Evolutionary conservation across 2,329 filamentous ascomycete genomes (phyloP).

Genomic region (Xylaria sp.): DNA sequence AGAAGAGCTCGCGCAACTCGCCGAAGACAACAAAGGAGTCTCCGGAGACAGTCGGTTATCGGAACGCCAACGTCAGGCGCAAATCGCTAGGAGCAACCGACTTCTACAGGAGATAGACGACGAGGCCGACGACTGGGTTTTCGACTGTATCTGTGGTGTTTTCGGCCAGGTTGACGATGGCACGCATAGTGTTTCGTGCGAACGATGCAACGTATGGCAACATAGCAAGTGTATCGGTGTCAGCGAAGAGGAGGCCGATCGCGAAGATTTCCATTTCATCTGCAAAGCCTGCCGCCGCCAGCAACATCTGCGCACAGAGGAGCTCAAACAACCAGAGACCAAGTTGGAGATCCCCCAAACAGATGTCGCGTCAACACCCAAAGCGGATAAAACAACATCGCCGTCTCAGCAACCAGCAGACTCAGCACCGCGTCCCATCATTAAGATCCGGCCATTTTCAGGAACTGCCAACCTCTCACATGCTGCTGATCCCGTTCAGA

Average conservation of each 20-base stretch:
- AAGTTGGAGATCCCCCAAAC: conserved; percentile 47
- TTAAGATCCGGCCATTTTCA: conserved; percentile 22
- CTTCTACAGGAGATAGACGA: conserved; percentile 65
- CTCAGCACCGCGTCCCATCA: conserved; percentile 9
- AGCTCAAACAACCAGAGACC: conserved; percentile 50
- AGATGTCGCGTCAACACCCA: conserved; percentile 24
- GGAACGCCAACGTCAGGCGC: conserved; percentile 72
- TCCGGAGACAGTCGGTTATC: conserved; percentile 60
- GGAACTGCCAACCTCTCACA: conserved; percentile 16
- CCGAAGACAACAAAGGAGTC: conserved; percentile 64
- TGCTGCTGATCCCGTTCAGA: conserved; percentile 11
- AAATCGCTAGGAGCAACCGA: conserved; percentile 74
- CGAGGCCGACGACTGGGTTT: conserved; percentile 80
- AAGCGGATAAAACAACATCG: conserved; percentile 23
- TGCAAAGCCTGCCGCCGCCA: conserved; percentile 73
- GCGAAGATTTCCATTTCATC: conserved; percentile 80
- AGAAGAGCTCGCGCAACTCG: conserved; percentile 73
- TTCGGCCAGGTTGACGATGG: conserved; percentile 94
- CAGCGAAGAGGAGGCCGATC: conserved; percentile 70
- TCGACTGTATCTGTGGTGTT: conserved; percentile 88
- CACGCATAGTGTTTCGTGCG: conserved; percentile 87
- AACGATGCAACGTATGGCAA: conserved; percentile 93
- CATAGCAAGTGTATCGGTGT: conserved; percentile 90
- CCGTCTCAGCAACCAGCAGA: conserved; percentile 17
- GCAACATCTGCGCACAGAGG: conserved; percentile 48